Conservation (phyloP, 2,329 filamentous ascomycete genomes). For the Paecilomyces formosus region DNA sequence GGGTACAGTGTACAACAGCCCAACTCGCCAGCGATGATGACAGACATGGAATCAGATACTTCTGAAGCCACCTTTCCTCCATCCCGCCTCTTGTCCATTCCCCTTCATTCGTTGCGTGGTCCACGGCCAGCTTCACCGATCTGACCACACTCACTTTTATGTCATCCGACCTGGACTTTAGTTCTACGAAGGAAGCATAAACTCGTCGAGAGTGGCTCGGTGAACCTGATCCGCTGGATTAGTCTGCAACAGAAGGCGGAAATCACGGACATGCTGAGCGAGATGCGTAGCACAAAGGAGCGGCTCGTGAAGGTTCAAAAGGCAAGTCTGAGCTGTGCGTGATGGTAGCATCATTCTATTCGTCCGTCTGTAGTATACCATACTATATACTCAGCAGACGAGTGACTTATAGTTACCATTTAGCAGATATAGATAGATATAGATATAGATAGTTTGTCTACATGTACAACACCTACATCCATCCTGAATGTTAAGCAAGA, state of each 20-base stretch:
- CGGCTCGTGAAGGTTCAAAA: slow-evolving; percentile 16
- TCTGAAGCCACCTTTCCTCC: slow-evolving; percentile 21
- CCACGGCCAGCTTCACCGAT: slow-evolving; percentile 1
- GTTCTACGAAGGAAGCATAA: not conserved
- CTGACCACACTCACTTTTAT: not conserved
- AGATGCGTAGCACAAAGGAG: not conserved
- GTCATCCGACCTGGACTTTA: not conserved
- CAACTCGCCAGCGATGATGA: slow-evolving; percentile 30
- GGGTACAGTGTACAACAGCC: not conserved
- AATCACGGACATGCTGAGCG: not conserved
- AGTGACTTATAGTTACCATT: not conserved
- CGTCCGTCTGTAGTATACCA: not conserved
- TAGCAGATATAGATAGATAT: not conserved
- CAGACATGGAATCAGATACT: slow-evolving; percentile 34
- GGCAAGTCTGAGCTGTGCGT: slow-evolving; percentile 28
- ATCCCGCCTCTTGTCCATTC: slow-evolving; percentile 1
- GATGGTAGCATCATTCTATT: not conserved
- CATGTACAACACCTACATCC: no score
- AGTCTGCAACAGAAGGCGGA: not conserved
- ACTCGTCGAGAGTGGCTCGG: not conserved
- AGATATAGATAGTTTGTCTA: not conserved
- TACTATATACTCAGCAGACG: not conserved
- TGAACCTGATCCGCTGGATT: not conserved
- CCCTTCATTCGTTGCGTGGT: slow-evolving; percentile 3
- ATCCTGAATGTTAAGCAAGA: no score